phyloP scores from a whole-genome alignment of 805 yeast genomes.

The Candida tammaniensis region DNA sequence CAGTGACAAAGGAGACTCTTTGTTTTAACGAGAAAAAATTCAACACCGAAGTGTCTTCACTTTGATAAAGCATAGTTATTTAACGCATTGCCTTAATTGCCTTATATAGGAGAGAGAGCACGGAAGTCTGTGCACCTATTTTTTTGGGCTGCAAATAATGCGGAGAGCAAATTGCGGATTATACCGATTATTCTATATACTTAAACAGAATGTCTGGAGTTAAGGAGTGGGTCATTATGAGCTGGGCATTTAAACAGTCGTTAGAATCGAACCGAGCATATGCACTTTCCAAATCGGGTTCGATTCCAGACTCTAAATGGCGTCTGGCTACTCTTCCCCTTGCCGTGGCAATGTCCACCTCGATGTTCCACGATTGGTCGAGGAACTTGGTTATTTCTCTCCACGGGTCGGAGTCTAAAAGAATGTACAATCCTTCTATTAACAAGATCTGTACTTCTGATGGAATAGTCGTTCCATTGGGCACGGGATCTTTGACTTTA shows the following conservation, averaged over 20 bases:
- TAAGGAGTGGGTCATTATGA: constrained; percentile 19
- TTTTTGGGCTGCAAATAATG: neutral
- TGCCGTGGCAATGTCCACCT: constrained; percentile 43
- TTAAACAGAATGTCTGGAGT: constrained; percentile 1
- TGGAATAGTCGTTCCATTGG: constrained; percentile 45
- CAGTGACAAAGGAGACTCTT: constrained; percentile 40
- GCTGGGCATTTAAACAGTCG: constrained; percentile 64
- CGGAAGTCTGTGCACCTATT: no score
- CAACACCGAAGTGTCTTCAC: constrained; percentile 20
- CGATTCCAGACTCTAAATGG: constrained; percentile 60
- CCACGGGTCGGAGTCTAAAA: constrained; percentile 64
- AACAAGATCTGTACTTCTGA: constrained; percentile 53
- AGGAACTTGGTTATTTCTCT: constrained; percentile 35
- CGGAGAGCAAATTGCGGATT: neutral
- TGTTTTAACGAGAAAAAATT: constrained; percentile 39
- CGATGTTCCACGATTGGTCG: constrained; percentile 51
- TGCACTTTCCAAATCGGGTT: constrained; percentile 47
- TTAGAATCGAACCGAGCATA: constrained; percentile 46
- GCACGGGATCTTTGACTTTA: constrained; percentile 66
- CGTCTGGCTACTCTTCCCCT: constrained; percentile 61
- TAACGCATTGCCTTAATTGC: no score
- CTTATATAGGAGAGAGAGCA: no score
- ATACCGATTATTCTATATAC: neutral
- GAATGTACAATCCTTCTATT: constrained; percentile 74
- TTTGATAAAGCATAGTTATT: constrained; percentile 16